Base-by-base conservation (phyloP, 129 eudicot species). In the Flaveria bidentis region DNA sequence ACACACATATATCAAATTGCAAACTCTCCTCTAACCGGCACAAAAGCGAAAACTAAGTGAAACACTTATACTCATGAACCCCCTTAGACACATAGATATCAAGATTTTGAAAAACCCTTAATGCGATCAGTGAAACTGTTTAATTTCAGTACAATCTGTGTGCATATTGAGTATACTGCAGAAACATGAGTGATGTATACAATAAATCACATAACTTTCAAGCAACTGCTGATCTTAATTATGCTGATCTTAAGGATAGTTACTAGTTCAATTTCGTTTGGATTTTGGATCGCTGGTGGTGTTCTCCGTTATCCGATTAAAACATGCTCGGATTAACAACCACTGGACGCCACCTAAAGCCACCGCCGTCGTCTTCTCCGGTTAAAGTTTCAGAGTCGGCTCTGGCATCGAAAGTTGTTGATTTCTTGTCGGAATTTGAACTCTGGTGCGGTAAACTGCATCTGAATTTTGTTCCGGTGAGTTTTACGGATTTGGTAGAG, bases 401-500 rank as follows among this genome's bases (percentile, higher is more conserved):
- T 30, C 72, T 90, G 12, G 85, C 80, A 0, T 18, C 89, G 2
- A 96, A 89, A 75, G 92, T 96, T 0, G 39, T 74, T 52, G 85
- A 73, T 60, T 92, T 89, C 36, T 89, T 89, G 33, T 71, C 82
- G 13, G 73, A 66, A 22, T 88, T 91, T 10, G 96, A 91, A 84
- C 82, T 86, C 74, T 86, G 74, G 52, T 88, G 79, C 50, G 92
- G 97, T 51, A 51, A 70, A 5, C 20, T 50, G 28, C 76, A 84
- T 69, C 90, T 87, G 36, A 82, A 81, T 74, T 91, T 91, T 14
- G 90, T 89, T 45, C 75, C 67, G 2, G 92, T 85, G 75, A 88
- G 92, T 69, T 91, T 91, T 80, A 87, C 84, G 86, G 96, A 91
- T 20, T 91, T 91, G 1, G 71, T 87, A 67, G 89, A 91, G 76